Percentiles rank a stretch among this genome's conserved stretches.
Evolutionary conservation across 352 stramenopile genomes (phyloP).

Genomic region (Phytophthora pluvialis): DNA sequence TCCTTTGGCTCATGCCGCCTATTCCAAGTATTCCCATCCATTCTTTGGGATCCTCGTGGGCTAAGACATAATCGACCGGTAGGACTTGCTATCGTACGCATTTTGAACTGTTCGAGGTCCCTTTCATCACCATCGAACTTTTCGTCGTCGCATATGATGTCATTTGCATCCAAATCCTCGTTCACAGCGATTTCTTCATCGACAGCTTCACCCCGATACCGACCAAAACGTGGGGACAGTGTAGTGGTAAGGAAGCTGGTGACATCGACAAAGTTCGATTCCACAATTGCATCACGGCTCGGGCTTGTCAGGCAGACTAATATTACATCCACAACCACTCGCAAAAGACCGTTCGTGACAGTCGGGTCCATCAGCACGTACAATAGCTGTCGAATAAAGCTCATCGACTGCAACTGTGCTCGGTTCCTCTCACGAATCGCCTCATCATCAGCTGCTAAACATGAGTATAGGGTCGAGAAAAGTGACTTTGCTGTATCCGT

Average conservation of each 20-base stretch:
- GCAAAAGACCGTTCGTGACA: constrained; percentile 53
- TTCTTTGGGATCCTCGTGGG: constrained; percentile 42
- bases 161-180: constrained; percentile 5
- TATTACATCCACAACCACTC: constrained; percentile 70
- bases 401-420: constrained; percentile 64
- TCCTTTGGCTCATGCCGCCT: constrained; percentile 7
- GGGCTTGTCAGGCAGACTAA: constrained; percentile 68
- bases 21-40: constrained; percentile 11
- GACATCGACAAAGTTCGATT: constrained; percentile 73
- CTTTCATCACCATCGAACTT: background rate
- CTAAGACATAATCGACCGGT: constrained; percentile 51
- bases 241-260: constrained; percentile 65
- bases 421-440: constrained; percentile 62
- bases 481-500: constrained; percentile 51
- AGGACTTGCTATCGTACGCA: constrained; percentile 30
- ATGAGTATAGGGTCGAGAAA: constrained; percentile 74
- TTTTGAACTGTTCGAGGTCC: constrained; percentile 4
- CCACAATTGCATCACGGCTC: constrained; percentile 39
- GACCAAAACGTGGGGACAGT: constrained; percentile 60
- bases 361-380: constrained; percentile 71
- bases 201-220: constrained; percentile 10
- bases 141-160: constrained; percentile 6
- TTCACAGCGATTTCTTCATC: constrained; percentile 14
- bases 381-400: constrained; percentile 69
- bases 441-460: constrained; percentile 52